Evolutionary conservation across 805 yeast genomes (phyloP).

Genomic region (Yarrowia alimentaria): DNA sequence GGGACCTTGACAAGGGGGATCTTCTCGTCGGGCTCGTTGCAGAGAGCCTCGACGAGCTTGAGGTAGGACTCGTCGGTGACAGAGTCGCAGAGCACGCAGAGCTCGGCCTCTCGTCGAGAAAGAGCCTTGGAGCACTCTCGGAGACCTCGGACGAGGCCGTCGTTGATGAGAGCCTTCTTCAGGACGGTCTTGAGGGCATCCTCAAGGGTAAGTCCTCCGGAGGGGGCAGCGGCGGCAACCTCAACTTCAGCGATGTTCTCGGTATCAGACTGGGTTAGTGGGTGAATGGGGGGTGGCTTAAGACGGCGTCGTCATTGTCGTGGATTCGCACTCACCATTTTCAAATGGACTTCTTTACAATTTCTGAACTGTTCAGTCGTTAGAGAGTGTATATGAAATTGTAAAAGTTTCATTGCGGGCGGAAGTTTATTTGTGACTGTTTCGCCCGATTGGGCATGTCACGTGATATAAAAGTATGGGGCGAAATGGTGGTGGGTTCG

Average conservation of each 20-base stretch:
- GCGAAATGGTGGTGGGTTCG: neutral
- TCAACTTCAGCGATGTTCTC: conserved; percentile 85
- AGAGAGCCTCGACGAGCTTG: conserved; percentile 98
- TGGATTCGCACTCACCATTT: conserved; percentile 14
- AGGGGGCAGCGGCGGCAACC: conserved; percentile 74
- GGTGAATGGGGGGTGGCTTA: neutral
- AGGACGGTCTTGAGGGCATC: conserved; percentile 98
- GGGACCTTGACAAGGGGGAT: conserved; percentile 98
- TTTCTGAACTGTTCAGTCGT: conserved; percentile 27
- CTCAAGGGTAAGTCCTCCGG: conserved; percentile 92
- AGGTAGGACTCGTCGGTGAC: conserved; percentile 96
- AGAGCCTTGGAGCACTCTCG: conserved; percentile 99
- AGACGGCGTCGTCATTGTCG: neutral
- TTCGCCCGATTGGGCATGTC: neutral
- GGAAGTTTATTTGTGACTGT: conserved; percentile 7
- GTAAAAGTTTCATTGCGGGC: conserved; percentile 19
- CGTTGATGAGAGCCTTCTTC: conserved; percentile 96
- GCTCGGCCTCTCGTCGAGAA: conserved; percentile 95
- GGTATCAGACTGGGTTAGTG: conserved; percentile 69
- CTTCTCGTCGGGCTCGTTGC: conserved; percentile 95
- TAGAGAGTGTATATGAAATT: neutral
- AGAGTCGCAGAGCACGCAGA: conserved; percentile 95
- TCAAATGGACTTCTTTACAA: conserved; percentile 27
- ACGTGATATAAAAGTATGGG: conserved; percentile 3
- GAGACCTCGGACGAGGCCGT: conserved; percentile 99